Evolutionary conservation across 2,329 filamentous ascomycete genomes (phyloP).

Genomic region (Neoarthrinium moseri): DNA sequence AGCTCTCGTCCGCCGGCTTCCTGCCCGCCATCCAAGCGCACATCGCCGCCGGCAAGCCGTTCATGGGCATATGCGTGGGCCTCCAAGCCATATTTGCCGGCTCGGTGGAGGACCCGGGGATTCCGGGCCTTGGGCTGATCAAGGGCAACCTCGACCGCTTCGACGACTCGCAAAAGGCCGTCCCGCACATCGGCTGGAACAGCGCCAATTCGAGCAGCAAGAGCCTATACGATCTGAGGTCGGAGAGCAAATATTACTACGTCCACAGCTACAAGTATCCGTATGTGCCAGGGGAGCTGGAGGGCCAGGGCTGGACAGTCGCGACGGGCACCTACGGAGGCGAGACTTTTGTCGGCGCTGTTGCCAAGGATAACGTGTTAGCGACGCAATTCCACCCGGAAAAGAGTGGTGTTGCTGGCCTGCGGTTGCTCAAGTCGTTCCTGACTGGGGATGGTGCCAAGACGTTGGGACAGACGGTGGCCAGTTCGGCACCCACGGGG

Average conservation of each 20-base stretch:
- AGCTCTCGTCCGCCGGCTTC: constrained; percentile 80
- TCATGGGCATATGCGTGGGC: constrained; percentile 97
- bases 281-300: constrained; percentile 71
- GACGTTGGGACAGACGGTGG: constrained; percentile 39
- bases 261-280: constrained; percentile 91
- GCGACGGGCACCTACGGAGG: constrained; percentile 84
- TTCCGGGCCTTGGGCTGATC: constrained; percentile 75
- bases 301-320: constrained; percentile 85
- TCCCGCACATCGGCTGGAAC: constrained; percentile 99
- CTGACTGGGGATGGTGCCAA: constrained; percentile 67
- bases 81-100: constrained; percentile 86
- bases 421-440: constrained; percentile 83
- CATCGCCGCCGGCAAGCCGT: constrained; percentile 88
- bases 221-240: constrained; percentile 72
- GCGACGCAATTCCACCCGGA: constrained; percentile 98
- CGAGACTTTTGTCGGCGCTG: constrained; percentile 88
- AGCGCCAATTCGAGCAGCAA: constrained; percentile 66
- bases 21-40: constrained; percentile 79
- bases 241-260: constrained; percentile 95
- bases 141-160: constrained; percentile 73
- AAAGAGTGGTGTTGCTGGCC: constrained; percentile 87
- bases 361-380: constrained; percentile 81
- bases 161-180: constrained; percentile 74
- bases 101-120: constrained; percentile 73
- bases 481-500: constrained; percentile 40